Evolutionary conservation across 1,284 basidiomycete species (phyloP), one percentile per base, ranked within the genome.

Genomic region (Ustilago trichophora): DNA sequence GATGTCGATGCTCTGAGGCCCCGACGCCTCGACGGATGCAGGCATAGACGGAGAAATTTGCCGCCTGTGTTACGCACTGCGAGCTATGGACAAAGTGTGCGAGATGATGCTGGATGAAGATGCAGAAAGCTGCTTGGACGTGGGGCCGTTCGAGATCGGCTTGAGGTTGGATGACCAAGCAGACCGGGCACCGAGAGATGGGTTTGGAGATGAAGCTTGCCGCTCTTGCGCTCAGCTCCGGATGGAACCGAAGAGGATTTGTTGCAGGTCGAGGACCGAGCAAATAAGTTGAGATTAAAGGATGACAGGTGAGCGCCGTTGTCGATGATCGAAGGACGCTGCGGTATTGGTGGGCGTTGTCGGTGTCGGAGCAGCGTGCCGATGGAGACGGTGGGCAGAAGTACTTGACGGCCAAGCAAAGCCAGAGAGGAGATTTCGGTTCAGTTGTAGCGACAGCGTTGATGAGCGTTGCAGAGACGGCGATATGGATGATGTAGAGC

Each of bases 1-100:
- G 33, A 58, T 62, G 34, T 65, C 65, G 29, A 68, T 56, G 46
- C 41, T 46, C 26, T 68, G 65, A 33, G 58, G 54, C 49, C 29
- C 54, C 33, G 66, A 57, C 31, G 47, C 51, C 33, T 59, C 48
- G 19, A 59, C 41, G 31, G 51, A 64, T 6, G 60, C 53, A 44
- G 56, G 60, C 59, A 64, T 63, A 26, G 34, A 37, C 32, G 21
- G 4, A 33, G 29, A 24, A n/a, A 12, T n/a, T 22, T 4, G 11
- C 16, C 18, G 36, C n/a, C 26, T 26, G 22, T 37, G 10, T 18
- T 13, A 35, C 19, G 29, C 27, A 46, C 31, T 7, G 5, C 21
- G 42, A 40, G 38, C 19, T n/a, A 27, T 31, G 11, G 25, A 35
- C 12, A n/a, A 18, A 29, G 40, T 38, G 38, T 7, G 6, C 47